phyloP scores from a whole-genome alignment of 169 alveolate species.

The Plasmodium vivax region DNA sequence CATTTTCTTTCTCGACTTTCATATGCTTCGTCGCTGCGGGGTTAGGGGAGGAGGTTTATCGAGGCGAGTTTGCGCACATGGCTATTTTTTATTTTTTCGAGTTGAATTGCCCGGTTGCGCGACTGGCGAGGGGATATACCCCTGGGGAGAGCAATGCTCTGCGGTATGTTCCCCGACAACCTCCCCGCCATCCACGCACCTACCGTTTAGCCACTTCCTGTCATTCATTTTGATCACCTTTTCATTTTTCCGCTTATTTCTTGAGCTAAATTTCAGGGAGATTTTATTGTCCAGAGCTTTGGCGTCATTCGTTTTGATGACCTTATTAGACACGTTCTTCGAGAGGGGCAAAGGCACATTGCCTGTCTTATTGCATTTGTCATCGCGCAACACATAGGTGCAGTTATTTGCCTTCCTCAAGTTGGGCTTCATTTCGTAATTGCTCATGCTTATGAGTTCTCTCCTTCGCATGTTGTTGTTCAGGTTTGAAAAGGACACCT shows the following conservation, averaged over 20 bases:
- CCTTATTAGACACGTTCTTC: slow-evolving; percentile 32
- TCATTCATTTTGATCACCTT: slow-evolving; percentile 49
- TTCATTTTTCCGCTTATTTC: slow-evolving; percentile 72
- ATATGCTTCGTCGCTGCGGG: slow-evolving; percentile 55
- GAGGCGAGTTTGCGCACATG: background rate
- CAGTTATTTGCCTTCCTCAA: slow-evolving; percentile 3
- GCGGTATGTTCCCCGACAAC: background rate
- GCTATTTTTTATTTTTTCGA: background rate
- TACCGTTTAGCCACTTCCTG: slow-evolving; percentile 58
- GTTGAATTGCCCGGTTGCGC: background rate
- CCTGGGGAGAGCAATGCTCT: background rate
- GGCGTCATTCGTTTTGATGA: slow-evolving; percentile 59
- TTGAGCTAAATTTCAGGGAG: slow-evolving; percentile 8
- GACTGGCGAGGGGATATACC: background rate
- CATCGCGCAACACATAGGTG: slow-evolving; percentile 4
- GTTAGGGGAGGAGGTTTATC: background rate
- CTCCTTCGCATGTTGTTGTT: slow-evolving; percentile 29
- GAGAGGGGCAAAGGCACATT: slow-evolving; percentile 39
- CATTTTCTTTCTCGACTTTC: slow-evolving; percentile 33
- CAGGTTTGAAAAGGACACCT: slow-evolving; percentile 5
- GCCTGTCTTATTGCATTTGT: background rate
- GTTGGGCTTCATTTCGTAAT: slow-evolving; percentile 21
- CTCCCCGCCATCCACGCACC: background rate
- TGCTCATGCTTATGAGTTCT: slow-evolving; percentile 53
- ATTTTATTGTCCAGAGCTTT: slow-evolving; percentile 27